Percentiles rank a stretch among this genome's conserved stretches.
phyloP scores from a whole-genome alignment of 1,284 basidiomycete genomes.

The Somion occarium region DNA sequence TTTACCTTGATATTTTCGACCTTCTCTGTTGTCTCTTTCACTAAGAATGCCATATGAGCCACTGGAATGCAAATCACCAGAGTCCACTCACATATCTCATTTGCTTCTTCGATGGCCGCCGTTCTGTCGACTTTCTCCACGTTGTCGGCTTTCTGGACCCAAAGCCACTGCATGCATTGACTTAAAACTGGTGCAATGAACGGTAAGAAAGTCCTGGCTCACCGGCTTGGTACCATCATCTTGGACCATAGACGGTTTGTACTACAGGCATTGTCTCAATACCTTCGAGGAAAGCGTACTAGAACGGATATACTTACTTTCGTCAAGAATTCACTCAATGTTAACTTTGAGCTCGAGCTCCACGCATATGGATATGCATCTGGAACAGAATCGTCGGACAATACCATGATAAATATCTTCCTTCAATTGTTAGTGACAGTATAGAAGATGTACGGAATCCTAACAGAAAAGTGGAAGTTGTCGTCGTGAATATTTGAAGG shows the following conservation, averaged over 20 bases:
- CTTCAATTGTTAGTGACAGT: neutral
- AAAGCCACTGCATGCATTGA: conserved; percentile 53
- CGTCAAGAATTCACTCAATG: conserved; percentile 41
- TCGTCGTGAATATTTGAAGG: neutral
- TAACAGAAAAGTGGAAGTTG: too few species aligned
- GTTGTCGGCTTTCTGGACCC: conserved; percentile 41
- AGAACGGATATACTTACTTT: conserved; percentile 30
- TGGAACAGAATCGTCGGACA: conserved; percentile 21
- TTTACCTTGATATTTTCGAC: conserved; percentile 57
- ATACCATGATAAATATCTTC: too few species aligned
- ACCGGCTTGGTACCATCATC: conserved; percentile 72
- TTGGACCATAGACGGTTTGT: conserved; percentile 69
- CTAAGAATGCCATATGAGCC: conserved; percentile 29
- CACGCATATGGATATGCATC: conserved; percentile 40
- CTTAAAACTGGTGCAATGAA: neutral
- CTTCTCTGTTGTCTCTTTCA: conserved; percentile 49
- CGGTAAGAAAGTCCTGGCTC: conserved; percentile 17
- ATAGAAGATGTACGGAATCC: too few species aligned
- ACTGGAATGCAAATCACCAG: neutral
- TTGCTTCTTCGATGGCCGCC: conserved; percentile 44
- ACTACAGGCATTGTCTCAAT: conserved; percentile 36
- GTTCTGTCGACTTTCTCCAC: conserved; percentile 21
- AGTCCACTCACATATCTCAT: conserved; percentile 37
- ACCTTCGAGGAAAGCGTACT: conserved; percentile 5
- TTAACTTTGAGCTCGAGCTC: conserved; percentile 31